Conservation (phyloP, 2,329 filamentous ascomycete genomes). For the Uncinocarpus reesii region DNA sequence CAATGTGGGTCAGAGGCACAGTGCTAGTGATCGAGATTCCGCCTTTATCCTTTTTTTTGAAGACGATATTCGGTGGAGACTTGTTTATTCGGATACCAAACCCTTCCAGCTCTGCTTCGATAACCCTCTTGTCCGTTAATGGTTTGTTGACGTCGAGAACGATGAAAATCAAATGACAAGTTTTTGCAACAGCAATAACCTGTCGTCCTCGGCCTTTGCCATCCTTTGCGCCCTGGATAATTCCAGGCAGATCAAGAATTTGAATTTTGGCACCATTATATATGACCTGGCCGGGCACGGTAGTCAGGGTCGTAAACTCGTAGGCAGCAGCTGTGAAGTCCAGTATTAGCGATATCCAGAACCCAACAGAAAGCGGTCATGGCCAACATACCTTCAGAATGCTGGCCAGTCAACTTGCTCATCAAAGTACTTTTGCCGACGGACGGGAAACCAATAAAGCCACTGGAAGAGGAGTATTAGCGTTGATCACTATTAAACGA, state of each 20-base stretch:
- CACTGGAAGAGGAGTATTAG: constrained; percentile 30
- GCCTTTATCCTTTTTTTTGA: constrained; percentile 99
- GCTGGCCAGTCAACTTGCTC: constrained; percentile 86
- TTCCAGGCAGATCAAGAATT: constrained; percentile 96
- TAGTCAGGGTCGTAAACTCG: constrained; percentile 97
- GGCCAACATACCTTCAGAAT: constrained; percentile 59
- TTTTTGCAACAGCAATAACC: constrained; percentile 98
- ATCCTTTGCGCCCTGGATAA: constrained; percentile 97
- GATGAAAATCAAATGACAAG: constrained; percentile 97
- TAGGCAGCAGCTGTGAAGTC: constrained; percentile 63
- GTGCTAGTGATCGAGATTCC: constrained; percentile 95
- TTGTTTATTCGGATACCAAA: constrained; percentile 99
- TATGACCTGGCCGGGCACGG: constrained; percentile 86
- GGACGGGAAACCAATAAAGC: constrained; percentile 96
- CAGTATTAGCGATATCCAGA: constrained; percentile 6
- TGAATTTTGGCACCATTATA: constrained; percentile 98
- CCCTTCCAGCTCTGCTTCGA: constrained; percentile 88
- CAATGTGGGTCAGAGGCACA: constrained; percentile 81
- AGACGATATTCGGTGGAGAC: constrained; percentile 92
- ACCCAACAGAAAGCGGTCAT: not conserved
- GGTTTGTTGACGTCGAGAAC: constrained; percentile 98
- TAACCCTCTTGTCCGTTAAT: constrained; percentile 89
- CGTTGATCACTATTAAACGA: not conserved
- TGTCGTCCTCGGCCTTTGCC: constrained; percentile 94
- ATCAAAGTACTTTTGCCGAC: constrained; percentile 98